phyloP scores from a whole-genome alignment of 1,284 basidiomycete genomes.

The Microbotryum saponariae region DNA sequence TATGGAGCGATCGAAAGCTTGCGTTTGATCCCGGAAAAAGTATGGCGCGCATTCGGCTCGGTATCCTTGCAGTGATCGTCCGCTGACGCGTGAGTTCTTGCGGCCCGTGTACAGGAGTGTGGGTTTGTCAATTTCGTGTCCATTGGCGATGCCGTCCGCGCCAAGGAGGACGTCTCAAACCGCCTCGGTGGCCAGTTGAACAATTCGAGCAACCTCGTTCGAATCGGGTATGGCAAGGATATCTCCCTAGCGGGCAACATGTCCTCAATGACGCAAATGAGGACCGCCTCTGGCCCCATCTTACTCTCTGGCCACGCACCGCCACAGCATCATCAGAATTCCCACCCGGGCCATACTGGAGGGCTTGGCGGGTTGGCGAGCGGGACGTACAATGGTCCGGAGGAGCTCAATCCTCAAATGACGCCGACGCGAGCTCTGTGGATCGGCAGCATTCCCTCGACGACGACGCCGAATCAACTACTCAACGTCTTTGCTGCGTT shows the following conservation, averaged over 20 bases:
- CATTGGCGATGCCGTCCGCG: conserved; percentile 83
- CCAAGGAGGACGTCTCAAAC: conserved; percentile 92
- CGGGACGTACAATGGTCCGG: neutral
- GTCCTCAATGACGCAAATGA: conserved; percentile 11
- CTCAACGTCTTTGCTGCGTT: conserved; percentile 86
- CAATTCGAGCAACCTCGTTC: conserved; percentile 84
- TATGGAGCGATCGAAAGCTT: conserved; percentile 96
- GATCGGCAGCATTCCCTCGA: conserved; percentile 90
- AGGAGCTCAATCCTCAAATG: conserved; percentile 38
- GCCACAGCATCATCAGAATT: neutral
- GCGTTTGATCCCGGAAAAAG: conserved; percentile 90
- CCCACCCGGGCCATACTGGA: too few relatives aligned
- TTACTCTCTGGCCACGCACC: neutral
- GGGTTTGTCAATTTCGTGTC: conserved; percentile 99
- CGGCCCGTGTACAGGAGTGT: conserved; percentile 60
- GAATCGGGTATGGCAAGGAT: conserved; percentile 97
- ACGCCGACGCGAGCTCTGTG: conserved; percentile 86
- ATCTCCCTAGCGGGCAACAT: conserved; percentile 72
- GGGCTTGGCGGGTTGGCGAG: too few relatives aligned
- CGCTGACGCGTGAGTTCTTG: neutral
- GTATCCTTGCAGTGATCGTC: neutral
- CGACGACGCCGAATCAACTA: conserved; percentile 85
- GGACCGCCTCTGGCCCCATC: conserved; percentile 17
- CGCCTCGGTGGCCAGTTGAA: conserved; percentile 79
- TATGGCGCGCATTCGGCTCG: conserved; percentile 40